Base-by-base conservation (phyloP, 2,329 filamentous ascomycete genomes). In the Mollisia scopiformis region DNA sequence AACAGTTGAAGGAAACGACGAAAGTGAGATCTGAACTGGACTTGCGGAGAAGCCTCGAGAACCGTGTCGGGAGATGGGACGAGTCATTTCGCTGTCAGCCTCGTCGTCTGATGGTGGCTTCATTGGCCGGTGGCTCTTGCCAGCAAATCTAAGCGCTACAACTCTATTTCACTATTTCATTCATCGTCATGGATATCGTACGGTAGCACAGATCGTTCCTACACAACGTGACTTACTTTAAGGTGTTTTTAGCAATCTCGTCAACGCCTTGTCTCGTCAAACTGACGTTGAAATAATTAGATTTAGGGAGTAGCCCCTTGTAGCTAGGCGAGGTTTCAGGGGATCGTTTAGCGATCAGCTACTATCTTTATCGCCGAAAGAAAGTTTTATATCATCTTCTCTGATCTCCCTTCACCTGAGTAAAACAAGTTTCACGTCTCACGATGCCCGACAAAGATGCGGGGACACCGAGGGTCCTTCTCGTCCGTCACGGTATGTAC, bases 401-500 rank as follows among this genome's bases (percentile, higher is more conserved):
- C 30, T 33, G 30, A 33, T 33, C 30, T 13, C 13, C 30, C 31
- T 25, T 19, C 6, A 3, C n/a, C 14, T 14, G n/a, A n/a, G n/a
- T n/a, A n/a, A n/a, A n/a, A n/a, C n/a, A n/a, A n/a, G n/a, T n/a
- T n/a, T n/a, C 30, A 28, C 25, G 3, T 27, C 16, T 27, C 53
- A 72, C 57, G 46, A 76, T 75, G 74, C 67, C 72, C 30, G 73
- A 75, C 62, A 72, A 71, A 62, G 72, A 75, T 54, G 71, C 70
- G 49, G 67, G 68, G 14, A 75, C 75, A 21, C 76, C 76, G 4
- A 69, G 76, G 47, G 71, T 78, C n/a, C 77, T 76, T 60, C 72
- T 78, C 31, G 69, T 74, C 41, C 71, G 76, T 55, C 75, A 77
- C 65, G 74, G 73, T 76, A 70, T 59, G 74, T 67, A 33, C 14